Percentiles rank a stretch among this genome's conserved stretches.
Conservation (phyloP, 1,139 yeast species). For the Pichia norvegensis region DNA sequence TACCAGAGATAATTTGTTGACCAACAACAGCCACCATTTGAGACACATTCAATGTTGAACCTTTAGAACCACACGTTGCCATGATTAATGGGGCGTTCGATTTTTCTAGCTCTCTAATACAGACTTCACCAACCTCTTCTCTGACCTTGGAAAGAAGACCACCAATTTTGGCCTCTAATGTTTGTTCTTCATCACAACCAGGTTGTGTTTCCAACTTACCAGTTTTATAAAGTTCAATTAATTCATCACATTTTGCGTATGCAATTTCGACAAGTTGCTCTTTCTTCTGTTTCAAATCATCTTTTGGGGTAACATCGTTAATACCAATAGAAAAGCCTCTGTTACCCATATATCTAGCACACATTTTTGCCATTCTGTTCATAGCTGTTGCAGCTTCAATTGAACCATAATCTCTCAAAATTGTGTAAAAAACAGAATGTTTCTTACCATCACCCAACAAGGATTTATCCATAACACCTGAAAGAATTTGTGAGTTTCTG, state of each 20-base stretch:
- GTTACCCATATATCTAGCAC: slow-evolving; percentile 91
- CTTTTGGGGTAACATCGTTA: slow-evolving; percentile 93
- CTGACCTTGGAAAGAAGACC: slow-evolving; percentile 93
- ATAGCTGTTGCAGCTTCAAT: slow-evolving; percentile 91
- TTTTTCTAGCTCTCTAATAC: slow-evolving; percentile 83
- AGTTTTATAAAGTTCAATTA: slow-evolving; percentile 67
- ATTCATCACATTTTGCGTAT: slow-evolving; percentile 83
- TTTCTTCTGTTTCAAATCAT: slow-evolving; percentile 65
- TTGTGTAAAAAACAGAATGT: slow-evolving; percentile 92
- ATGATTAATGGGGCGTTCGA: slow-evolving; percentile 94
- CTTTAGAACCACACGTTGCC: slow-evolving; percentile 99
- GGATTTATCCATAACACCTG: slow-evolving; percentile 97
- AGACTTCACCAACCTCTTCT: slow-evolving; percentile 98
- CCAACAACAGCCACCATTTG: slow-evolving; percentile 99
- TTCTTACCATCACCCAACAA: slow-evolving; percentile 97
- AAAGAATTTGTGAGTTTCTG: slow-evolving; percentile 78
- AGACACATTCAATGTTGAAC: slow-evolving; percentile 94
- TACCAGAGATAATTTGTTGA: slow-evolving; percentile 96
- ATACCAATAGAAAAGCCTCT: slow-evolving; percentile 97
- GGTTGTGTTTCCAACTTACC: slow-evolving; percentile 98
- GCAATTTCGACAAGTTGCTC: slow-evolving; percentile 89
- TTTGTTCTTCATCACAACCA: slow-evolving; percentile 97
- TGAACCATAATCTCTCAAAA: slow-evolving; percentile 90
- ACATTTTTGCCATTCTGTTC: slow-evolving; percentile 97
- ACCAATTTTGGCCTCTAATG: slow-evolving; percentile 95